Conservation (phyloP, 2,329 filamentous ascomycete genomes). For the Rachicladosporium sp. region DNA sequence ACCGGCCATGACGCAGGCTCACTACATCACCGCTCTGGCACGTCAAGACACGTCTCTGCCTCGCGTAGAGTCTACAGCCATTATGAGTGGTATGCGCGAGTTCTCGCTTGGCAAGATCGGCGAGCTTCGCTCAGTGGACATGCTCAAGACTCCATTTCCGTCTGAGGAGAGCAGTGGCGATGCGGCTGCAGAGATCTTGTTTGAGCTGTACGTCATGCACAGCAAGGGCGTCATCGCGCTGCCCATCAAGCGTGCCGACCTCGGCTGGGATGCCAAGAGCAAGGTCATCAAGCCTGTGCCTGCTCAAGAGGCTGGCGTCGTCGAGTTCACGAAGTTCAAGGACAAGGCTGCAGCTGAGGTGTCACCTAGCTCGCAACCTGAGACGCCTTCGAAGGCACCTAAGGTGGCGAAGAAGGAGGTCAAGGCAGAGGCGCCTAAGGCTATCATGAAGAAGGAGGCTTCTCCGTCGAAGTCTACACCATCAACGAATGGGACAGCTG, state of each 20-base stretch:
- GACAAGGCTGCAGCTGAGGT: constrained; percentile 12
- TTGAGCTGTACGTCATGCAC: constrained; percentile 95
- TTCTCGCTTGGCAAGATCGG: constrained; percentile 84
- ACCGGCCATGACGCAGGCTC: constrained; percentile 67
- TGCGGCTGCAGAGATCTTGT: constrained; percentile 61
- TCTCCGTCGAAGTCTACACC: not conserved
- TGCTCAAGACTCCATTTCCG: constrained; percentile 59
- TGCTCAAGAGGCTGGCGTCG: constrained; percentile 59
- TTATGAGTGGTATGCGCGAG: constrained; percentile 92
- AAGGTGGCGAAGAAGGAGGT: constrained; percentile 7
- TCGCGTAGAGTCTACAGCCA: constrained; percentile 85
- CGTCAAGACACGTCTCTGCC: constrained; percentile 61
- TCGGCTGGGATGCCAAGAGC: constrained; percentile 85
- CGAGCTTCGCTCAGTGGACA: constrained; percentile 76
- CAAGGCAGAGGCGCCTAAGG: constrained; percentile 5
- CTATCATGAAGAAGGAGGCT: constrained; percentile 5
- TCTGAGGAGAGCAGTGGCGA: constrained; percentile 48
- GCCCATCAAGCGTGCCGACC: constrained; percentile 71
- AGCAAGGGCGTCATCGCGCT: constrained; percentile 92
- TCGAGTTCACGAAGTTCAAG: constrained; percentile 58
- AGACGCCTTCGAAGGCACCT: constrained; percentile 12
- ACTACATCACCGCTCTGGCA: constrained; percentile 69
- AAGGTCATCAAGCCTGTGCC: constrained; percentile 72
- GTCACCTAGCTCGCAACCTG: constrained; percentile 8
- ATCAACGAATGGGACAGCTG: constrained; percentile 8